A percentile compares a stretch with the other conserved stretches of the same genome.
Evolutionary conservation across 164 flowering plant species (phyloP).

Genomic region (Amborella trichopoda): DNA sequence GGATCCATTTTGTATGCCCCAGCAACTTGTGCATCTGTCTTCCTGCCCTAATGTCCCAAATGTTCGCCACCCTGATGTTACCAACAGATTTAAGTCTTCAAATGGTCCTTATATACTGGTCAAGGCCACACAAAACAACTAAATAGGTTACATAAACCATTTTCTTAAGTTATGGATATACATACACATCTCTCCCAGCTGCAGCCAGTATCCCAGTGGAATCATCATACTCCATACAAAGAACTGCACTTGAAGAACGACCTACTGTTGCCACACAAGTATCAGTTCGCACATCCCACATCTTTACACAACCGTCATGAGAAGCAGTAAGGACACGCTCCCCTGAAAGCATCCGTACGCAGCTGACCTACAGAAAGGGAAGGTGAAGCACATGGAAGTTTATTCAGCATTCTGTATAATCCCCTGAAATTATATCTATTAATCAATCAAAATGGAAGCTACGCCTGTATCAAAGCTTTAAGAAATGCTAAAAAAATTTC

Average conservation of each 20-base stretch:
- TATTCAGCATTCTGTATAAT: no score
- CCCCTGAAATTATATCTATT: no score
- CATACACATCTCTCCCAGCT: conserved; percentile 93
- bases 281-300: conserved; percentile 99
- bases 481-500: no score
- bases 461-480: no score
- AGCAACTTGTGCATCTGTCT: conserved; percentile 87
- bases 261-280: conserved; percentile 98
- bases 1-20: conserved; percentile 93
- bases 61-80: conserved; percentile 60
- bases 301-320: conserved; percentile 95
- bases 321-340: conserved; percentile 95
- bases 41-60: conserved; percentile 98
- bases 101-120: no score
- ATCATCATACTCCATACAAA: conserved; percentile 96
- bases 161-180: no score
- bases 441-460: no score
- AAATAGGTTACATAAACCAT: no score
- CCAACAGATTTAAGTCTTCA: no score
- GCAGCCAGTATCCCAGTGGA: conserved; percentile 95
- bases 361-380: conserved; percentile 45
- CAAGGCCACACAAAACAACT: no score
- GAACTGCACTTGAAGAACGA: conserved; percentile 86
- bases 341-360: conserved; percentile 87
- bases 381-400: not conserved